Evolutionary conservation across 768 basidiomycete species (phyloP).

Genomic region (Suillus hirtellus): DNA sequence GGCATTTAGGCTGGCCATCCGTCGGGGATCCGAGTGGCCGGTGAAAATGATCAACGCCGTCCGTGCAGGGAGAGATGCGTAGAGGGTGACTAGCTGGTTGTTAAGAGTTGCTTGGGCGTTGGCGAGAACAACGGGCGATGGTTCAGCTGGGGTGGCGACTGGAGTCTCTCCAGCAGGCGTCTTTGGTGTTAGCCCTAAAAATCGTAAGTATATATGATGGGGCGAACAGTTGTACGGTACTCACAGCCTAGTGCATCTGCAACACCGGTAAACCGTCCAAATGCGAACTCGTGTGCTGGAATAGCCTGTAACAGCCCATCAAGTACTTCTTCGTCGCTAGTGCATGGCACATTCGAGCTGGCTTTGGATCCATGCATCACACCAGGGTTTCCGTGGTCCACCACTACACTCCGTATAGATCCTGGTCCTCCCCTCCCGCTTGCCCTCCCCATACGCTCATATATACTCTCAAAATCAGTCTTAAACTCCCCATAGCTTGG

Average conservation of each 20-base stretch:
- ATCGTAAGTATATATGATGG: background rate
- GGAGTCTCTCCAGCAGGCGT: conserved; percentile 37
- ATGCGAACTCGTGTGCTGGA: conserved; percentile 75
- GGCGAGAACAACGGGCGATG: conserved; percentile 36
- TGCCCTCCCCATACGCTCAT: conserved; percentile 76
- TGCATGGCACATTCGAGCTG: conserved; percentile 72
- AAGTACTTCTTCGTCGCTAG: conserved; percentile 75
- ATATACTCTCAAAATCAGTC: conserved; percentile 83
- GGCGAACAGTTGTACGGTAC: conserved; percentile 26
- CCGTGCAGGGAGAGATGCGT: conserved; percentile 69
- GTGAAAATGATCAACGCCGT: conserved; percentile 86
- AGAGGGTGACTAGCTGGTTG: conserved; percentile 57
- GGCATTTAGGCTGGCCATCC: conserved; percentile 71
- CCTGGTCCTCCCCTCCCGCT: conserved; percentile 41
- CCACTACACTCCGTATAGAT: conserved; percentile 60
- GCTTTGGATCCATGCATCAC: conserved; percentile 88
- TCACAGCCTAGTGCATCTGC: conserved; percentile 83
- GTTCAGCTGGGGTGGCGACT: conserved; percentile 26
- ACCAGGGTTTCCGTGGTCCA: conserved; percentile 82
- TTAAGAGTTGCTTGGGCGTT: conserved; percentile 55
- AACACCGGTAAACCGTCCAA: conserved; percentile 81
- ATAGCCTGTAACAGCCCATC: conserved; percentile 62
- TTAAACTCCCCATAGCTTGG: conserved; percentile 85
- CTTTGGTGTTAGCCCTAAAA: conserved; percentile 64
- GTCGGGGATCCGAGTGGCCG: conserved; percentile 85